Percentiles rank a stretch among this genome's conserved stretches.
Evolutionary conservation across 192 early-diverging fungal species (phyloP).

Genomic region (Gaertneriomyces sp.): DNA sequence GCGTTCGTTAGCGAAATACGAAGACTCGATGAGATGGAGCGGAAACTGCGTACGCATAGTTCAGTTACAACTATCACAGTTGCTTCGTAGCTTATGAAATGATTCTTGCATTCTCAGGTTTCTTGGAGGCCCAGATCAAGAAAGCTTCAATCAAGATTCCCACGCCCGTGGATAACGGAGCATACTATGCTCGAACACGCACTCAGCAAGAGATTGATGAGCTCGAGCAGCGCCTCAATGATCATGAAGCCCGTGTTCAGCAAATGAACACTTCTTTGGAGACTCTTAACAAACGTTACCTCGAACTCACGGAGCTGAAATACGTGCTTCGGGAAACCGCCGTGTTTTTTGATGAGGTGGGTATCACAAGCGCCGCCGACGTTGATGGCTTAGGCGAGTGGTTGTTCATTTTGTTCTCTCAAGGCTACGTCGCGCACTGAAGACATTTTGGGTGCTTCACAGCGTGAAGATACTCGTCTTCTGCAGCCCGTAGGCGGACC

Average conservation of each 20-base stretch:
- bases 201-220: constrained; percentile 92
- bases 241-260: constrained; percentile 76
- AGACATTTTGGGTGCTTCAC: constrained; percentile 28
- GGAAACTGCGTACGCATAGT: constrained; percentile 74
- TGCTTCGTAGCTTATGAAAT: not conserved
- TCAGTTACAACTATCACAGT: not conserved
- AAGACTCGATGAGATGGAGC: constrained; percentile 95
- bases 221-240: constrained; percentile 73
- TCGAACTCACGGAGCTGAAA: constrained; percentile 85
- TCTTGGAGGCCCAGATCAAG: constrained; percentile 74
- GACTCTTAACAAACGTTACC: constrained; percentile 78
- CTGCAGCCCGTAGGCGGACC: constrained; percentile 14
- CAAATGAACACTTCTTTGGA: constrained; percentile 88
- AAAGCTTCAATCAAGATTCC: constrained; percentile 65
- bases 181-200: constrained; percentile 58
- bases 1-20: constrained; percentile 94
- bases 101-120: constrained; percentile 54
- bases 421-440: constrained; percentile 36
- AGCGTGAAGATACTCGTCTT: constrained; percentile 37
- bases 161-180: constrained; percentile 44
- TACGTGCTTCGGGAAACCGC: constrained; percentile 86
- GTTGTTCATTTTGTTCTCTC: not conserved
- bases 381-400: too few relatives aligned
- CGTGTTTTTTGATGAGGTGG: constrained; percentile 75
- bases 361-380: not conserved